Evolutionary conservation across 2,329 filamentous ascomycete genomes (phyloP), one percentile per base, ranked within the genome.

Genomic region (Immersiporthe knoxdaviesiana): DNA sequence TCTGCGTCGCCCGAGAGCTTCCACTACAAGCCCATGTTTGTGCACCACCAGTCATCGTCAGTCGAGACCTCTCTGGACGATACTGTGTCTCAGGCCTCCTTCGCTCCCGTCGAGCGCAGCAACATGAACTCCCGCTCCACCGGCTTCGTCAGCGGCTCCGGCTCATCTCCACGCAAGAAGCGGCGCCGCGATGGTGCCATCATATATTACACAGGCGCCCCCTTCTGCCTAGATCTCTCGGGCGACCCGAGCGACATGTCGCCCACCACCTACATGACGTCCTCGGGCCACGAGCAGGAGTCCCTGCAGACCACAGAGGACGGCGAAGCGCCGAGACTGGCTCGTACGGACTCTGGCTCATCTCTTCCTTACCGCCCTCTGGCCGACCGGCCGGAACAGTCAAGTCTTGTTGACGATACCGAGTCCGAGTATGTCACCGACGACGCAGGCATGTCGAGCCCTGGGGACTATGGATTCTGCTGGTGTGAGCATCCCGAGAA

Each of bases 201-300:
- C 73, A 93, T 95, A 24, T 97, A 94, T 76, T 97, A 95, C 77
- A 92, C 87, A 70, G 92, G 91, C 35, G 91, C 91, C 1, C 88
- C 87, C 0, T 97, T 96, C 77, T 96, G 90, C 77, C 94, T 90
- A 1, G 93, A 97, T 77, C 80, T 96, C 3, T 92, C 90, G 21
- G 90, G 90, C 1, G 91, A 94, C 73, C 82, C 82, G 14, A 84
- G 83, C 1, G 83, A 84, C 30, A 71, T 78, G 1, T 84, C 83
- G 0, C 82, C 84, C 1, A 77, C 83, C 2, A 84, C 85, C 1
- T 82, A 86, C 69, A 79, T 85, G 78, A 80, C 81, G 4, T 83
- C 82, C n/a, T 81, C 80, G 12, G 81, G 79, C 1, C 79, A 81
- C 67, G 80, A 80, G 50, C 73, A 78, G 32, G 70, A 76, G 35